Evolutionary conservation across 441 rosid genomes (phyloP), one percentile per base, ranked within the genome.

Genomic region (California macrophylla): DNA sequence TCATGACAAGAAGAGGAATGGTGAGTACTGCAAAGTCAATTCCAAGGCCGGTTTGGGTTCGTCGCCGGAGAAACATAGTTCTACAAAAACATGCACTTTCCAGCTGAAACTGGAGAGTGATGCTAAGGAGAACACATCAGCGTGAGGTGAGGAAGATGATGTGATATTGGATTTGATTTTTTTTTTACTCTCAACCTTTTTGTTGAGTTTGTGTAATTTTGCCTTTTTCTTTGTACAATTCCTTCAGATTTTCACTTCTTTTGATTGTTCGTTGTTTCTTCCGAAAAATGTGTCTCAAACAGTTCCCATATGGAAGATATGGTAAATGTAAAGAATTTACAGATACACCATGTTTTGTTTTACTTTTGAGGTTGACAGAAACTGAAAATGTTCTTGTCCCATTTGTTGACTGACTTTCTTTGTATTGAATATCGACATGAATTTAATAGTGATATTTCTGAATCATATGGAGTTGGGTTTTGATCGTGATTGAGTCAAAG

Each of bases 11-110:
- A 69, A 65, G 29, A 69, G 77, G 25, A 64, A 69, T n/a, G 64
- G 73, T 28, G 64, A 70, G 67, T 75, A 58, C 25, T 75, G 71
- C 70, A 75, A 70, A 20, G 70, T 75, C 63, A 70, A 23, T 66
- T 61, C 65, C 20, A 61, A 13, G 15, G 40, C 67, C 2, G 50
- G 61, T 9, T 24, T 45, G 54, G 56, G 36, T 12, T 66, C 64
- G 61, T 70, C 77, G 0, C 34, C n/a, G 6, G 71, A 66, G 2
- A 64, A 71, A 68, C 20, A 66, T 24, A 24, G 34, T n/a, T 24
- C 52, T 23, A n/a, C 67, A 2, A 70, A 23, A 20, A 70, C 63
- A 0, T 75, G 74, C 71, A 60, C 70, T 45, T 75, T 75, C 64
- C 74, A 75, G 32, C 70, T 66, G 63, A 70, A 70, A 58, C 29